phyloP scores from a whole-genome alignment of 352 stramenopile genomes.

The Saprolegnia diclina region DNA sequence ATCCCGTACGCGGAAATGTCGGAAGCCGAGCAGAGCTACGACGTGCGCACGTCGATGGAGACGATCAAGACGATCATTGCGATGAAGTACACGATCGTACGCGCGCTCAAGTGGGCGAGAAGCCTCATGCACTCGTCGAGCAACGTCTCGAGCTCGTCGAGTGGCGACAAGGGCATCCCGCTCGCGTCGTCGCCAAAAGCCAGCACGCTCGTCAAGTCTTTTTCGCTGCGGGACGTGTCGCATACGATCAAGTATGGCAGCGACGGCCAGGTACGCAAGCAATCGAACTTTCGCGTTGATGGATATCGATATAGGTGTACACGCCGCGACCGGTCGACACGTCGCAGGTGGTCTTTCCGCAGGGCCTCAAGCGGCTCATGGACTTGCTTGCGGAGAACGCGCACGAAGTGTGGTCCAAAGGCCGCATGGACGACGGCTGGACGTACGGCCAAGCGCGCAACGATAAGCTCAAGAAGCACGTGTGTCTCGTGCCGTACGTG shows the following conservation, averaged over 20 bases:
- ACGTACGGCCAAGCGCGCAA: conserved; percentile 76
- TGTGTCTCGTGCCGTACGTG: conserved; percentile 81
- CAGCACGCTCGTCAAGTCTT: conserved; percentile 47
- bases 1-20: conserved; percentile 78
- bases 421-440: conserved; percentile 83
- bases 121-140: conserved; percentile 42
- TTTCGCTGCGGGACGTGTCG: conserved; percentile 71
- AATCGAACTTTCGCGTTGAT: not conserved
- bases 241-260: conserved; percentile 66
- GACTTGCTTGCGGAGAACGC: conserved; percentile 81
- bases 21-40: conserved; percentile 72
- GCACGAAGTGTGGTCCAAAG: conserved; percentile 83
- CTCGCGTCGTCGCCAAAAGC: conserved; percentile 30
- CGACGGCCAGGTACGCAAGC: conserved; percentile 31
- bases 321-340: conserved; percentile 73
- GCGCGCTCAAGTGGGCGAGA: conserved; percentile 58
- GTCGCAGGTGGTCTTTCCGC: conserved; percentile 53
- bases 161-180: conserved; percentile 31
- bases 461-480: conserved; percentile 73
- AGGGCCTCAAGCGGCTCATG: conserved; percentile 58
- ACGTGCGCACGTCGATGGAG: conserved; percentile 82
- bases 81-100: conserved; percentile 81
- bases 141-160: conserved; percentile 43
- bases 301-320: conserved; percentile 41
- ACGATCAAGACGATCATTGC: conserved; percentile 85